Base-by-base conservation (phyloP, 2,329 filamentous ascomycete species). In the Epichloe elymi region DNA sequence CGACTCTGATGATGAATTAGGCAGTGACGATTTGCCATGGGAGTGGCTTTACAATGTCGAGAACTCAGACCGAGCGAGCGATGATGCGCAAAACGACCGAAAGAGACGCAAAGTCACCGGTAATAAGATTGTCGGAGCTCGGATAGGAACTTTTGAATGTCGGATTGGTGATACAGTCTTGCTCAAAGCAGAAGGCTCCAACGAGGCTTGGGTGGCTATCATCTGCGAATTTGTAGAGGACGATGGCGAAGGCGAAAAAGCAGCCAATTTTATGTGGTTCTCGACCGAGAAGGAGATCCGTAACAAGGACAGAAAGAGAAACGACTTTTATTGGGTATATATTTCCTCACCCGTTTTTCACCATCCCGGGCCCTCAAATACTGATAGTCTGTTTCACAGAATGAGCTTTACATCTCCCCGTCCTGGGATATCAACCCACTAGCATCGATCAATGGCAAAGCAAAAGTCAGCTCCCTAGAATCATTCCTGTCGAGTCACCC, bases 231-330 rank as follows among this genome's bases (percentile, higher is more conserved):
- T 98, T 58, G 64, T 83, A 39, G 82, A 91, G 44, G 79, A 83
- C 35, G 82, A 86, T 19, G 82, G 85, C 12, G 63, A 68, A 15
- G 67, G 63, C 23, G 66, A 85, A 42, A 96, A 88, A 73, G 82
- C 83, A 26, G 91, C 86, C 51, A 86, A 85, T 55, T 93, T 98
- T 62, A 84, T 96, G 76, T 98, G 93, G 93, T 96, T 98, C 64
- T 89, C 87, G 0, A 88, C 87, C 0, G 86, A 95, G 60, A 86
- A 85, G 61, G 91, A 97, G 68, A 88, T 96, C 54, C 80, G 84
- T 30, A 93, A 87, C 60, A 85, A 83, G 63, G 78, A 81, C 52
- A 91, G 87, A 69, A 95, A 93, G 70, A 76, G 88, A 61, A 76
- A 73, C 12, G 93, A 98, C 67, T 88, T 80, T 53, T 66, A 94